Conservation (phyloP, 2,329 filamentous ascomycete genomes). For the Aureobasidium sp. region DNA sequence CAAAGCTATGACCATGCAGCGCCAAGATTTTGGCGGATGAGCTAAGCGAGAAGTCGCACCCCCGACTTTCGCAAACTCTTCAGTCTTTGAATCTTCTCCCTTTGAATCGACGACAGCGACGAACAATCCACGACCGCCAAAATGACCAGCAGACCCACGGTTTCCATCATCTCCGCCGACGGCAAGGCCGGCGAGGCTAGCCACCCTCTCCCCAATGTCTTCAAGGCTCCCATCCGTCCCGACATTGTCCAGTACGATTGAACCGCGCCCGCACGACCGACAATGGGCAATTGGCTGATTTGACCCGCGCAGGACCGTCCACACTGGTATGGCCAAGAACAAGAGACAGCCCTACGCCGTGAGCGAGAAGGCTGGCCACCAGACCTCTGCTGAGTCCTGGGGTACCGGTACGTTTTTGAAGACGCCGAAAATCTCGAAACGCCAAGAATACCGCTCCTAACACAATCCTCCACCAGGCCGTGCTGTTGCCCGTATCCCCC, state of each 20-base stretch:
- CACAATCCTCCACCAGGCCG: constrained; percentile 54
- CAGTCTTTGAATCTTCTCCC: neutral
- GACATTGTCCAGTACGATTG: constrained; percentile 89
- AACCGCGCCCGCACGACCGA: neutral
- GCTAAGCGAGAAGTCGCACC: constrained; percentile 9
- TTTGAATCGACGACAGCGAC: constrained; percentile 9
- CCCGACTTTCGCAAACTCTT: constrained; percentile 4
- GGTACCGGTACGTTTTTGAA: constrained; percentile 65
- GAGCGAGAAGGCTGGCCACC: constrained; percentile 99
- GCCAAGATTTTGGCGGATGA: constrained; percentile 6
- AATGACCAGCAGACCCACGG: constrained; percentile 96
- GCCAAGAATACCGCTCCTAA: constrained; percentile 15
- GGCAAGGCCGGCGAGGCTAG: constrained; percentile 83
- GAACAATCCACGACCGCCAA: constrained; percentile 26
- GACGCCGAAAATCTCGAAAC: constrained; percentile 10
- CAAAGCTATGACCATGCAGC: neutral
- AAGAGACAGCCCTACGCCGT: constrained; percentile 99
- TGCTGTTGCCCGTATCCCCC: constrained; percentile 99
- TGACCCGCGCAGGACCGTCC: constrained; percentile 51
- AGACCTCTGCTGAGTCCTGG: constrained; percentile 99
- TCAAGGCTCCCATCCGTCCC: constrained; percentile 92
- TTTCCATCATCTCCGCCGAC: constrained; percentile 94
- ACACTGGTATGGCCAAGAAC: constrained; percentile 99
- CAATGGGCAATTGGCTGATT: constrained; percentile 21
- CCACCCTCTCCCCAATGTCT: constrained; percentile 90